Percentiles rank a stretch among this genome's conserved stretches.
phyloP scores from a whole-genome alignment of 768 basidiomycete species.

The Mycena maculata region DNA sequence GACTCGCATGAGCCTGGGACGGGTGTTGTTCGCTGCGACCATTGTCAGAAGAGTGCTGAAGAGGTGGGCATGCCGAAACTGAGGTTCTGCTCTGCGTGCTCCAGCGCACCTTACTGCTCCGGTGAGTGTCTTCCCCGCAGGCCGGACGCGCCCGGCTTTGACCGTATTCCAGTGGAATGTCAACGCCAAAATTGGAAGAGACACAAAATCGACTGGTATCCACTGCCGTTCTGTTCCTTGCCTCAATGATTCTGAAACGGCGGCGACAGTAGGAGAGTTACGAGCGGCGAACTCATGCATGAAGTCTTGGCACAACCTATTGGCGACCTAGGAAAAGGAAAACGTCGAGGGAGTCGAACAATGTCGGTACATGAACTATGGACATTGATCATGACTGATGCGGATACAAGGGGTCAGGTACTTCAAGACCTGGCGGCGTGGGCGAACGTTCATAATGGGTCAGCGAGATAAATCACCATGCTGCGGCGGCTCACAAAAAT shows the following conservation, averaged over 20 bases:
- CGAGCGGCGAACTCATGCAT: constrained; percentile 10
- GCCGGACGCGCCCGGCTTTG: neutral
- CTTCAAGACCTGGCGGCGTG: constrained; percentile 12
- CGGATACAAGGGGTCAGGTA: constrained; percentile 6
- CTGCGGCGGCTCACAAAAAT: neutral
- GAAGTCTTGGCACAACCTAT: neutral
- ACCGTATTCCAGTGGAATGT: constrained; percentile 11
- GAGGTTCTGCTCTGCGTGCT: constrained; percentile 23
- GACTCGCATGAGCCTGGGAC: no score
- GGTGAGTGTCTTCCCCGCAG: neutral
- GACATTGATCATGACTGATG: neutral
- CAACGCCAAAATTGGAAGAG: constrained; percentile 22
- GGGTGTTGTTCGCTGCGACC: constrained; percentile 18
- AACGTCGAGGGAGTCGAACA: constrained; percentile 7
- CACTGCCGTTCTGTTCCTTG: neutral
- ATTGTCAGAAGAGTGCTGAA: constrained; percentile 12
- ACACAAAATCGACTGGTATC: constrained; percentile 22
- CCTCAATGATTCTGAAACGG: neutral
- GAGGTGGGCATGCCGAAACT: constrained; percentile 12
- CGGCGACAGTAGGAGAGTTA: constrained; percentile 7
- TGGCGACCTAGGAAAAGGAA: neutral
- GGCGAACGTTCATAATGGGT: constrained; percentile 20
- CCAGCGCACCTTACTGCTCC: constrained; percentile 23
- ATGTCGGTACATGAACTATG: neutral
- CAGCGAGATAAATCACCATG: neutral